Percentiles rank a stretch among this genome's conserved stretches.
These are phyloP conservation scores for Fusarium miscanthi DNA, from an alignment of 2,329 filamentous ascomycete genomes.

Conservation along the genomic window DNA sequence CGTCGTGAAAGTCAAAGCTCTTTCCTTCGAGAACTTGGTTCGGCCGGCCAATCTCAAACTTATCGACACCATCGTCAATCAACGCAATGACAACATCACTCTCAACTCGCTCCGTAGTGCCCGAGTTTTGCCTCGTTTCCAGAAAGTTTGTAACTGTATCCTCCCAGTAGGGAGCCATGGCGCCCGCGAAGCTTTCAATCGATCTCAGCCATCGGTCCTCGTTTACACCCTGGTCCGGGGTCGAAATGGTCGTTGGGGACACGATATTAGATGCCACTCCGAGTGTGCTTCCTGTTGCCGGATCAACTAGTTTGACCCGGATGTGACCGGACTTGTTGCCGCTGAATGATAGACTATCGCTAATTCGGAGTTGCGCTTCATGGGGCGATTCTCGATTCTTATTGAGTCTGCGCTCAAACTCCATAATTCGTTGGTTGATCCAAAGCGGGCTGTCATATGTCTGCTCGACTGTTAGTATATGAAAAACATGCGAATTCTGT, in stretches of 20 bases:
- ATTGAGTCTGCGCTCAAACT: not conserved
- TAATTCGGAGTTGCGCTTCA: not conserved
- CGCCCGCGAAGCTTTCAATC: not conserved
- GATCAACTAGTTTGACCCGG: not conserved
- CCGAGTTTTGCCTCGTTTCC: not conserved
- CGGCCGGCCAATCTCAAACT: not conserved
- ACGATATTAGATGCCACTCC: not conserved
- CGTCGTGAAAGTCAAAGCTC: not conserved
- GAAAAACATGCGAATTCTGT: fast-evolving
- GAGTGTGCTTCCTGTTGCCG: not conserved
- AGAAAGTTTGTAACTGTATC: not conserved
- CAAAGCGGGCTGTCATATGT: not conserved
- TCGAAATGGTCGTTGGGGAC: not conserved
- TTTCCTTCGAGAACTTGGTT: not conserved
- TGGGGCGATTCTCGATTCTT: not conserved
- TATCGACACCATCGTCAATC: constrained; percentile 2
- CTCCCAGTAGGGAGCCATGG: not conserved
- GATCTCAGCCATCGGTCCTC: not conserved
- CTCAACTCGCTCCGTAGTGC: not conserved
- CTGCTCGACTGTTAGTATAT: not conserved
- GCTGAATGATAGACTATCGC: not conserved
- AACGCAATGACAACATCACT: not conserved
- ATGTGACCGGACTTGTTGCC: not conserved
- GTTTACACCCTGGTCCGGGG: not conserved
- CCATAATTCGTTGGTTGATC: not conserved